A percentile compares a stretch with the other conserved stretches of the same genome.
Evolutionary conservation across 257 asterid species (phyloP).

Genomic region (Gardenia jasminoides): DNA sequence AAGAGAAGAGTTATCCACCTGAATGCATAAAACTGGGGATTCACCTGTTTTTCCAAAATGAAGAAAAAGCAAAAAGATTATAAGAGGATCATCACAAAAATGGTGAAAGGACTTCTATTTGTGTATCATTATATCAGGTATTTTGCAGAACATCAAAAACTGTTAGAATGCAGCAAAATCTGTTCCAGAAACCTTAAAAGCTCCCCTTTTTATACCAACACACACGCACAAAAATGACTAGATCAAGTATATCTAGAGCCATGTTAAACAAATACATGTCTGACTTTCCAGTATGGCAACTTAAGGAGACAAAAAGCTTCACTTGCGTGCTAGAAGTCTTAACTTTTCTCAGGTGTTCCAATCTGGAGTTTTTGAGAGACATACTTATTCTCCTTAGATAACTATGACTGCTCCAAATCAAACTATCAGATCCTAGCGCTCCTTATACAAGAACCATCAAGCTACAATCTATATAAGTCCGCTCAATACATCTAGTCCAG

Average conservation of each 20-base stretch:
- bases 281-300: background rate
- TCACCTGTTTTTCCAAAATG: constrained; percentile 63
- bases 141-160: background rate
- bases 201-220: background rate
- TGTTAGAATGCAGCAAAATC: background rate
- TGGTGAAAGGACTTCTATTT: background rate
- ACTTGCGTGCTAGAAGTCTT: background rate
- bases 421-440: background rate
- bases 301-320: background rate
- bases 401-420: background rate
- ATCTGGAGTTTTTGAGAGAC: background rate
- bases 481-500: background rate
- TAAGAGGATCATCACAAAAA: constrained; percentile 1
- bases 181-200: background rate
- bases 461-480: background rate
- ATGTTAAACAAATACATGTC: background rate
- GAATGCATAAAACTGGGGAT: constrained; percentile 98
- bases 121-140: background rate
- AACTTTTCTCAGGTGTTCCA: background rate
- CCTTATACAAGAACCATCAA: background rate
- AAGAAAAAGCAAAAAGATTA: background rate
- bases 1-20: constrained; percentile 96
- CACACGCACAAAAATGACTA: background rate
- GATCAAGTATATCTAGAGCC: background rate
- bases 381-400: background rate